These are phyloP conservation scores for Exophiala oligosperma DNA, from an alignment of 2,329 filamentous ascomycete species.

Conservation along the genomic window DNA sequence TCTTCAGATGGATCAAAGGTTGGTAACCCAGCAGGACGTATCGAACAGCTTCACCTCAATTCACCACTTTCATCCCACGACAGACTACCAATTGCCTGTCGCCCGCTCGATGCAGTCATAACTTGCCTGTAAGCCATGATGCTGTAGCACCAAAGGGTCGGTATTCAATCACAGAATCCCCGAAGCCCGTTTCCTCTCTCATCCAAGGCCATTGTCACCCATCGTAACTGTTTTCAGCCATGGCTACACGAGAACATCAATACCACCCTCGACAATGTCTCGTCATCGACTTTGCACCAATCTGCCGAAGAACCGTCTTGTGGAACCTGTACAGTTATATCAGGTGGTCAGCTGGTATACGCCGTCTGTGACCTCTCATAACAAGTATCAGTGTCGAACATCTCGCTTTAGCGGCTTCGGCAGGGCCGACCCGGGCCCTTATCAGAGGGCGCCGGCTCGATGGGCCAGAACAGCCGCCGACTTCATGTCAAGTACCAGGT, in stretches of 20 bases:
- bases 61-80: too few species aligned
- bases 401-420: not conserved
- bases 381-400: not conserved
- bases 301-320: not conserved
- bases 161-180: conserved; percentile 15
- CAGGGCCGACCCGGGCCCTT: not conserved
- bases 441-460: too few species aligned
- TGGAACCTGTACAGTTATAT: not conserved
- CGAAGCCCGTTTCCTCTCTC: conserved; percentile 3
- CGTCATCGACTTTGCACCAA: not conserved
- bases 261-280: conserved; percentile 1
- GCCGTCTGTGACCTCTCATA: not conserved
- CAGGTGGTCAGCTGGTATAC: not conserved
- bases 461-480: too few species aligned
- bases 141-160: too few species aligned
- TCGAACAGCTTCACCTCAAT: too few species aligned
- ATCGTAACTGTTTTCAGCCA: conserved; percentile 6
- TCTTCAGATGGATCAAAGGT: too few species aligned
- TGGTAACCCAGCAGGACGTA: too few species aligned
- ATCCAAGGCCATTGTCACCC: not conserved
- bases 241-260: conserved; percentile 12
- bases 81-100: too few species aligned
- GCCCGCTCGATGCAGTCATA: too few species aligned
- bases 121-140: too few species aligned
- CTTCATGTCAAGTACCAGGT: too few species aligned